phyloP scores from a whole-genome alignment of 345 rosid species.

The Erodium maritimum region DNA sequence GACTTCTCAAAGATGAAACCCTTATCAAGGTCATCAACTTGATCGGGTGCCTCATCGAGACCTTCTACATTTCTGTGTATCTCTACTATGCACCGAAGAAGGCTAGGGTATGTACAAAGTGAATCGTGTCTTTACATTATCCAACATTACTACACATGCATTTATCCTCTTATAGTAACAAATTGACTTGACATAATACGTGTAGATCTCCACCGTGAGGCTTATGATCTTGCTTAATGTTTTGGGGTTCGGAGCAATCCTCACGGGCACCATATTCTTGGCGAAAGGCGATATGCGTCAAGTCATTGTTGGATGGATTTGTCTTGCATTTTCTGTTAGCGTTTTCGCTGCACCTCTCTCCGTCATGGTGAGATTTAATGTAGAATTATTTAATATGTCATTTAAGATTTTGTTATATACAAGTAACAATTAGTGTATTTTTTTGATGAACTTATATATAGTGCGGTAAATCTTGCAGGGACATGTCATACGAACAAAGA shows the following conservation, averaged over 20 bases:
- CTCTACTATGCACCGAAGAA: slow-evolving; percentile 51
- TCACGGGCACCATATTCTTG: slow-evolving; percentile 31
- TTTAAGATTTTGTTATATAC: neutral
- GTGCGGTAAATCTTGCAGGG: slow-evolving; percentile 26
- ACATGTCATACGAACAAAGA: slow-evolving; percentile 69
- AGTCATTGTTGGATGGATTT: slow-evolving; percentile 55
- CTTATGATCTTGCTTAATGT: slow-evolving; percentile 36
- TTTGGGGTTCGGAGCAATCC: slow-evolving; percentile 47
- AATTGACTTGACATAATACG: neutral
- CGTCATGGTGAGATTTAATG: slow-evolving; percentile 42
- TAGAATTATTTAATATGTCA: neutral
- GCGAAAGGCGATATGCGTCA: slow-evolving; percentile 27
- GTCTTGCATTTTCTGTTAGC: slow-evolving; percentile 55
- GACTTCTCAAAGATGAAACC: slow-evolving; percentile 23
- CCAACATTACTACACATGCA: neutral
- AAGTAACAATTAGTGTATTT: too few relatives aligned
- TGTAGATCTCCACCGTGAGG: slow-evolving; percentile 44
- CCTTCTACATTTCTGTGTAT: slow-evolving; percentile 35
- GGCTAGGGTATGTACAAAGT: slow-evolving; percentile 29
- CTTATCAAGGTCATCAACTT: slow-evolving; percentile 62
- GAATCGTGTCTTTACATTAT: too few relatives aligned
- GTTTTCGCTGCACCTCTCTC: slow-evolving; percentile 83
- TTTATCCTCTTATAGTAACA: neutral
- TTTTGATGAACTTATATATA: too few relatives aligned
- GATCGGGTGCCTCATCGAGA: slow-evolving; percentile 30